Conservation (phyloP, 164 flowering plant species). For the Pachysandra terminalis region DNA sequence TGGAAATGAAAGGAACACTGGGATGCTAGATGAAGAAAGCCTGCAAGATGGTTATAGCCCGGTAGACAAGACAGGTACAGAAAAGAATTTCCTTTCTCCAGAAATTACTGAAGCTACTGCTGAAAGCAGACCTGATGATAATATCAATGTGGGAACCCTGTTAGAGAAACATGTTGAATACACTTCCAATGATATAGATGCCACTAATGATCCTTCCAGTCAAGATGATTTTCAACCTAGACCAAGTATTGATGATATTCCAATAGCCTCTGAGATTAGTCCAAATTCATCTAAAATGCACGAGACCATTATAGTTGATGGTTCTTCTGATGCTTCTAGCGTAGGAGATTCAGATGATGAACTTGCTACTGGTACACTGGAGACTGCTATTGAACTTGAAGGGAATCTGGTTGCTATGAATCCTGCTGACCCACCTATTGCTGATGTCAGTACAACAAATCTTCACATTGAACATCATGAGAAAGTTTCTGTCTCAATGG, state of each 20-base stretch:
- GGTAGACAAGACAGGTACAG: slow-evolving; percentile 43
- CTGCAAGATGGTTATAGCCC: slow-evolving; percentile 21
- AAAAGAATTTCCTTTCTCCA: slow-evolving; percentile 38
- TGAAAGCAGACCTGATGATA: slow-evolving; percentile 36
- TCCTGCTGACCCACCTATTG: slow-evolving; percentile 15
- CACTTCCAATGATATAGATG: slow-evolving; percentile 27
- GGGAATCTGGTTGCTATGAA: slow-evolving; percentile 21
- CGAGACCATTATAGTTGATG: slow-evolving; percentile 24
- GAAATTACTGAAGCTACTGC: slow-evolving; percentile 32
- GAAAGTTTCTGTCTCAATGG: slow-evolving; percentile 20
- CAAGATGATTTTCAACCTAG: slow-evolving; percentile 37
- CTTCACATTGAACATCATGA: slow-evolving; percentile 22
- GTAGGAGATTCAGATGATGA: slow-evolving; percentile 22
- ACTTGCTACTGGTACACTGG: slow-evolving; percentile 19
- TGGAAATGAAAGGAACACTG: slow-evolving; percentile 11
- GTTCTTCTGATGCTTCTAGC: slow-evolving; percentile 25
- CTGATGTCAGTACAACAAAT: slow-evolving; percentile 23
- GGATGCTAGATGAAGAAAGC: slow-evolving; percentile 18
- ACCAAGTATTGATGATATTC: slow-evolving; percentile 28
- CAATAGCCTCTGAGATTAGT: slow-evolving; percentile 24
- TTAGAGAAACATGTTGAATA: slow-evolving; percentile 19
- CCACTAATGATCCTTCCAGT: slow-evolving; percentile 14
- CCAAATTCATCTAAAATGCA: slow-evolving; percentile 21
- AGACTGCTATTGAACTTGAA: slow-evolving; percentile 27
- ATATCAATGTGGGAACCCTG: slow-evolving; percentile 16